Base-by-base conservation (phyloP, 2,329 filamentous ascomycete species). In the Mariannaea elegans region DNA sequence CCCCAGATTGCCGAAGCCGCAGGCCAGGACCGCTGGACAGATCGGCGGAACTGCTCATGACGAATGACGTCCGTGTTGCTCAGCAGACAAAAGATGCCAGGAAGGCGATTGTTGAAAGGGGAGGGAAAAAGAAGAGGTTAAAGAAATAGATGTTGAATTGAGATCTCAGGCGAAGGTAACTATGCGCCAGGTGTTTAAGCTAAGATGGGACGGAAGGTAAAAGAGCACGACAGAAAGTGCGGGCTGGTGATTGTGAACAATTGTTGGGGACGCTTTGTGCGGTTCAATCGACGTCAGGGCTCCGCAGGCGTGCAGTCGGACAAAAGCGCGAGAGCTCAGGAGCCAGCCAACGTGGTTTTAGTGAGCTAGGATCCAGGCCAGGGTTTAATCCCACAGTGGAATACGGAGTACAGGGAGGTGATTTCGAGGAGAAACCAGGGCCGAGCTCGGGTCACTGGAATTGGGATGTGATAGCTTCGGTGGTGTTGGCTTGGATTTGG, bases 31-130 rank as follows among this genome's bases (percentile, higher is more conserved):
- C 63, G 49, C 48, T 58, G 36, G 67, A 45, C 52, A 69, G 59
- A 68, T 74, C 71, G 47, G 70, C 70, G 41, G 73, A 70, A 57
- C 72, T 68, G 63, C 71, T 74, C 73, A 75, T 75, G 64, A 34
- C 66, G 62, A 53, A 34, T 48, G 55, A 21, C 51, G 51, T 38
- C 16, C 34, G 34, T 27, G 42, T 39, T 51, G 47, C 36, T 53
- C 56, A 39, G 39, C 18, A 53, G 56, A 32, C 29, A 55, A 29
- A 49, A 12, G 54, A 54, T 54, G n/a, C 18, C 31, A 18, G n/a
- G 39, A 38, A 50, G 50, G 50, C 50, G 49, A 39, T 36, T 29
- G 48, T 45, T 48, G 32, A 49, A 31, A 32, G 41, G 5, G 48
- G n/a, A n/a, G n/a, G n/a, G n/a, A n/a, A 10, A 44, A 49, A 41